Percentiles rank a stretch among this genome's conserved stretches.
These are phyloP conservation scores for Tephrocybe sp. DNA, from an alignment of 768 basidiomycete genomes.

Conservation along the genomic window DNA sequence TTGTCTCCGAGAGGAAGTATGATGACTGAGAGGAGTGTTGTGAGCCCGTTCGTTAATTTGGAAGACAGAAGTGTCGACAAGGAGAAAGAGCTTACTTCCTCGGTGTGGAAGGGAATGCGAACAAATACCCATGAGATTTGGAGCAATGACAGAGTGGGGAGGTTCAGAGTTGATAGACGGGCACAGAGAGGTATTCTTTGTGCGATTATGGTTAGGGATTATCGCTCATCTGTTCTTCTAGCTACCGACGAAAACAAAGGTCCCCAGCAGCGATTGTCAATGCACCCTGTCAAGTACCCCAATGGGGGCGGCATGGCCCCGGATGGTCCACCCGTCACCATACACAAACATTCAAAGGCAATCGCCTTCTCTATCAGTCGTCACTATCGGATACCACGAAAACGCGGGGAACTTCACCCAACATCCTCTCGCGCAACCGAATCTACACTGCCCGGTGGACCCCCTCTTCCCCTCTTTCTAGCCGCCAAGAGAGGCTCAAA, in stretches of 20 bases:
- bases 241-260: slow-evolving; percentile 55
- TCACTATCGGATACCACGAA: slow-evolving; percentile 38
- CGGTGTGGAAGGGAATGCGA: slow-evolving; percentile 47
- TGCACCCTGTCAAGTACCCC: slow-evolving; percentile 55
- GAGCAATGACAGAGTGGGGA: slow-evolving; percentile 62
- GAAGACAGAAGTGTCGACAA: slow-evolving; percentile 13
- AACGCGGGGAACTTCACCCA: slow-evolving; percentile 18
- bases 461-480: neutral
- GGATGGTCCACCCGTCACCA: slow-evolving; percentile 62
- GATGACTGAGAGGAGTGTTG: slow-evolving; percentile 19
- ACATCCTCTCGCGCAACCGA: slow-evolving; percentile 10
- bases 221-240: slow-evolving; percentile 16
- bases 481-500: slow-evolving; percentile 31
- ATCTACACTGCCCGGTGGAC: neutral
- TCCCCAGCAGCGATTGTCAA: slow-evolving; percentile 67
- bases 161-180: slow-evolving; percentile 59
- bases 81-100: slow-evolving; percentile 21
- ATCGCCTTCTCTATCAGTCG: slow-evolving; percentile 80
- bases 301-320: slow-evolving; percentile 32
- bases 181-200: slow-evolving; percentile 36
- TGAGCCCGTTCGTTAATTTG: neutral
- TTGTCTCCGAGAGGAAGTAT: slow-evolving; percentile 32
- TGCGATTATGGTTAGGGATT: neutral
- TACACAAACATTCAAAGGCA: slow-evolving; percentile 83
- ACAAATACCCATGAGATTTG: slow-evolving; percentile 63